These are phyloP conservation scores for Dothideomycetes sp. DNA, from an alignment of 2,329 filamentous ascomycete species.

Conservation along the genomic window DNA sequence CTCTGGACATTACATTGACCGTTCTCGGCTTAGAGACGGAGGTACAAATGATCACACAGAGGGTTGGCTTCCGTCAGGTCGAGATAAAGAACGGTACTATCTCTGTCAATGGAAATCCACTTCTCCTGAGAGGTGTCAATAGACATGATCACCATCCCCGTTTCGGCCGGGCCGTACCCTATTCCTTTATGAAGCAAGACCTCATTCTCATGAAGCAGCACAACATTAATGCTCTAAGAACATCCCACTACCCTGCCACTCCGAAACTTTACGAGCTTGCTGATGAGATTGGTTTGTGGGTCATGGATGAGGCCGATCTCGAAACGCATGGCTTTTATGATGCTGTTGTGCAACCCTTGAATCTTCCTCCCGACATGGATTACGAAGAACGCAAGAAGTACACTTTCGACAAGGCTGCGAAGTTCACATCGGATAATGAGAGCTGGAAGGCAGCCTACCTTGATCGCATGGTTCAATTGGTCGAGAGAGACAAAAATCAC, in stretches of 20 bases:
- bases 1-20: conserved; percentile 28
- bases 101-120: conserved; percentile 52
- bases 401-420: conserved; percentile 45
- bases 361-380: conserved; percentile 34
- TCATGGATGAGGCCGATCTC: conserved; percentile 48
- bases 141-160: conserved; percentile 61
- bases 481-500: conserved; percentile 63
- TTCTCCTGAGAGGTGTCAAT: conserved; percentile 57
- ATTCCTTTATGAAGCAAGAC: conserved; percentile 53
- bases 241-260: conserved; percentile 60
- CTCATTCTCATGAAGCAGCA: conserved; percentile 59
- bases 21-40: conserved; percentile 24
- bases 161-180: conserved; percentile 53
- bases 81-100: conserved; percentile 53
- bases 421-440: conserved; percentile 53
- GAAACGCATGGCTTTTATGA: conserved; percentile 39
- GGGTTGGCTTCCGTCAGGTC: conserved; percentile 55
- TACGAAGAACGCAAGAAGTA: conserved; percentile 53
- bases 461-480: conserved; percentile 55
- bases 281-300: conserved; percentile 59
- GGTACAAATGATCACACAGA: conserved; percentile 40
- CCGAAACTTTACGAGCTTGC: conserved; percentile 50
- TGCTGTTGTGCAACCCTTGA: conserved; percentile 20
- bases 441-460: conserved; percentile 56
- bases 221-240: conserved; percentile 63